These are phyloP conservation scores for Phialophora chinensis DNA, from an alignment of 2,329 filamentous ascomycete species.

Conservation along the genomic window DNA sequence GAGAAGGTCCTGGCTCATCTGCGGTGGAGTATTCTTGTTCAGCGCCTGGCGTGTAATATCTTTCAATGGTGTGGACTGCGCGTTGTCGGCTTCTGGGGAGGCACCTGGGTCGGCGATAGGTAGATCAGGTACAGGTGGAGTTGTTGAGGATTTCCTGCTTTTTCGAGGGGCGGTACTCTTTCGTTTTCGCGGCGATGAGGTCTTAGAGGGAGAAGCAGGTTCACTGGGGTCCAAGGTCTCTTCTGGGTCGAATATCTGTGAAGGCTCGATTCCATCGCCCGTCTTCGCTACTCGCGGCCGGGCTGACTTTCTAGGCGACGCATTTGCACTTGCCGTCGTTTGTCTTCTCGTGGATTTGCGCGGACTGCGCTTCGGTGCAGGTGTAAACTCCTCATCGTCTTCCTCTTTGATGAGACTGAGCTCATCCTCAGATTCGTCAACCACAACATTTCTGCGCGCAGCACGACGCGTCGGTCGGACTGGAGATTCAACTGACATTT, in stretches of 20 bases:
- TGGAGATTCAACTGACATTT: constrained; percentile 42
- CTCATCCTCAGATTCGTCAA: constrained; percentile 80
- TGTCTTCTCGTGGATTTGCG: constrained; percentile 64
- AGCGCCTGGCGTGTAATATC: constrained; percentile 74
- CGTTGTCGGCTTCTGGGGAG: constrained; percentile 62
- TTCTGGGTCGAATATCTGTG: constrained; percentile 65
- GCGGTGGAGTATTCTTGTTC: constrained; percentile 63
- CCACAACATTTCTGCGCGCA: constrained; percentile 72
- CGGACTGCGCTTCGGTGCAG: constrained; percentile 66
- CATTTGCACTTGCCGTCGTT: constrained; percentile 55
- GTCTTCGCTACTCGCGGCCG: constrained; percentile 54
- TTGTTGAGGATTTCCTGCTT: constrained; percentile 47
- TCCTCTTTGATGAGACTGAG: constrained; percentile 58
- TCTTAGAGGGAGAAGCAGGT: constrained; percentile 60
- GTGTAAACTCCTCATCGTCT: constrained; percentile 80
- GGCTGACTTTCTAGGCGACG: constrained; percentile 45
- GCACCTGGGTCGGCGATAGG: constrained; percentile 59
- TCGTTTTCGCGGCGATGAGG: constrained; percentile 68
- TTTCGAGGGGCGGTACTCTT: constrained; percentile 61
- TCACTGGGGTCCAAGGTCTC: constrained; percentile 56
- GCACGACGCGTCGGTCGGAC: constrained; percentile 66
- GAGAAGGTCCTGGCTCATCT: constrained; percentile 55
- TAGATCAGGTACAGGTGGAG: constrained; percentile 45
- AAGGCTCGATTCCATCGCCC: constrained; percentile 62
- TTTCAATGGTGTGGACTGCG: constrained; percentile 66